Evolutionary conservation across 2,329 filamentous ascomycete species (phyloP).

Genomic region (Aureobasidium mangrovei): DNA sequence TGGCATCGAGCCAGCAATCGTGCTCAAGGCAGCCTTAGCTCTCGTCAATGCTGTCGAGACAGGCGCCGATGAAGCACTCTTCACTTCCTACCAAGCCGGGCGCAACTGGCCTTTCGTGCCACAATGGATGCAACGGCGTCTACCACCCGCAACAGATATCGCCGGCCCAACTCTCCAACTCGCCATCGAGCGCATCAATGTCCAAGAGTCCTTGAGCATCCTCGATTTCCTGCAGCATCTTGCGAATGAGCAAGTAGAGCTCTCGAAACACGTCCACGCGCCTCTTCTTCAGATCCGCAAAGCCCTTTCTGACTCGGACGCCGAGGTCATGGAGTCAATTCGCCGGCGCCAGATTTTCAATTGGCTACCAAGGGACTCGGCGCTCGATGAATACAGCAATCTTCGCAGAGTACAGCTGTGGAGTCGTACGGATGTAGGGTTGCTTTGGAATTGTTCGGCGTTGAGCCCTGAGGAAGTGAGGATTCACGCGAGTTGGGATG

Average conservation of each 20-base stretch:
- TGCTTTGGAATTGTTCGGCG: not conserved
- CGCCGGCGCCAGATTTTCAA: not conserved
- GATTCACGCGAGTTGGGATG: not conserved
- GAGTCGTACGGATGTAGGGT: not conserved
- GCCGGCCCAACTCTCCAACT: conserved; percentile 13
- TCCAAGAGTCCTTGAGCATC: not conserved
- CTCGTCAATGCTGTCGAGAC: conserved; percentile 25
- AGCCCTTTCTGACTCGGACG: not conserved
- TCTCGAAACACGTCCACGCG: not conserved
- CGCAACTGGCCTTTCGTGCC: conserved; percentile 26
- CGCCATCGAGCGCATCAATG: not conserved
- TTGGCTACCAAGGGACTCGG: not conserved
- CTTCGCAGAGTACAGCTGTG: not conserved
- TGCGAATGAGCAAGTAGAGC: not conserved
- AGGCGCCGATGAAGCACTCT: conserved; percentile 25
- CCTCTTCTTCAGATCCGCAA: not conserved
- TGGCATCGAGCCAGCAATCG: conserved; percentile 26
- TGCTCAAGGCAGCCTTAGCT: conserved; percentile 27
- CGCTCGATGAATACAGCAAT: not conserved
- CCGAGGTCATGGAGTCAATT: not conserved
- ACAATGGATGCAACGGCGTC: conserved; percentile 2
- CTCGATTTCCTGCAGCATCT: not conserved
- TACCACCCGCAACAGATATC: conserved; percentile 15
- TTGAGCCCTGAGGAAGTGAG: not conserved
- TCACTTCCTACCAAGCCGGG: conserved; percentile 27